These are phyloP conservation scores for Massarina eburnea DNA, from an alignment of 2,329 filamentous ascomycete genomes.

Conservation along the genomic window DNA sequence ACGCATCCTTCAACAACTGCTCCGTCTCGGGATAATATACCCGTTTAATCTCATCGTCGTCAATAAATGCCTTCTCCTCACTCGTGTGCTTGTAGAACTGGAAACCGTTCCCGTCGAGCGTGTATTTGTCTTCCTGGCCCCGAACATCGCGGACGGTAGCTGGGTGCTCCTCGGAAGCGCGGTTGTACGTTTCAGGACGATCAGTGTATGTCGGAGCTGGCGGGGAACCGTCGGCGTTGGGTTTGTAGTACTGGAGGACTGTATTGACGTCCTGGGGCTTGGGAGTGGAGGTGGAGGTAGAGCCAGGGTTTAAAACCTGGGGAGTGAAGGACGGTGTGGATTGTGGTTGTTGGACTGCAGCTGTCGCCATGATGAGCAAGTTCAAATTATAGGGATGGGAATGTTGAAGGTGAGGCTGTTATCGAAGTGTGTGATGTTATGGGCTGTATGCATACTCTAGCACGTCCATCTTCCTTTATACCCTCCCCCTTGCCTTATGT, in stretches of 20 bases:
- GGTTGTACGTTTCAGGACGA: slow-evolving; percentile 37
- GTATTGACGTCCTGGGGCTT: slow-evolving; percentile 28
- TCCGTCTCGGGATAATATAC: slow-evolving; percentile 40
- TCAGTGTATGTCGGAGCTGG: slow-evolving; percentile 30
- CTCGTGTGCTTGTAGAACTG: slow-evolving; percentile 33
- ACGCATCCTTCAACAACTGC: slow-evolving; percentile 42
- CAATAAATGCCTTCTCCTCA: slow-evolving; percentile 37
- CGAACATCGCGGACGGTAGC: slow-evolving; percentile 48
- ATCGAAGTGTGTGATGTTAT: no score
- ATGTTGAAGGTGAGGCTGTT: no score
- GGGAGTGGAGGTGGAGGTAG: slow-evolving; percentile 2
- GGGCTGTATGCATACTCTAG: no score
- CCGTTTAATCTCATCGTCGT: slow-evolving; percentile 39
- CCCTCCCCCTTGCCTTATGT: no score
- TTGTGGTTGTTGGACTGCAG: slow-evolving; percentile 26
- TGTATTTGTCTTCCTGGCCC: slow-evolving; percentile 48
- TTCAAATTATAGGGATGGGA: background rate
- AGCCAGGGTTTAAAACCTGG: slow-evolving; percentile 13
- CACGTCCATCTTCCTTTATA: no score
- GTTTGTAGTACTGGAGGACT: slow-evolving; percentile 29
- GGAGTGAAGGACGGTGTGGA: slow-evolving; percentile 18
- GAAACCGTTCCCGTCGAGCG: slow-evolving; percentile 46
- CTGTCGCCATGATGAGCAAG: slow-evolving; percentile 26
- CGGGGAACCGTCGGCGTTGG: slow-evolving; percentile 33
- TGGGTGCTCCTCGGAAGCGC: slow-evolving; percentile 28